Evolutionary conservation across 805 yeast species (phyloP), one percentile per base, ranked within the genome.

Genomic region (Clavispora vitiphila): DNA sequence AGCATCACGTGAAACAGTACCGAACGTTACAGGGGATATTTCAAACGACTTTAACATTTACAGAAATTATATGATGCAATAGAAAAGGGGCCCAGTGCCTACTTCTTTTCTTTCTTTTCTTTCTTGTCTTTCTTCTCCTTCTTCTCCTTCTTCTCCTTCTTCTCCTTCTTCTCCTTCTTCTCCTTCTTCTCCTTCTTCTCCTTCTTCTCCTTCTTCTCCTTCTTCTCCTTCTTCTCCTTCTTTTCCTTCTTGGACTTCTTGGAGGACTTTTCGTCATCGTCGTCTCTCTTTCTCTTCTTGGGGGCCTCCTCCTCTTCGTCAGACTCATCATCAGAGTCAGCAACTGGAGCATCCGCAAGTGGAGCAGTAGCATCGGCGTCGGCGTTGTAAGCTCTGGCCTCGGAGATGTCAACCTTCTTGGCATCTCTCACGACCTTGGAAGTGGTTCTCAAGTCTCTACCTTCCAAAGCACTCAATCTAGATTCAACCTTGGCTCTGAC

Each of bases 401-500:
- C 91, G 41, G 87, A 69, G 54, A 91, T 77, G 48, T 86, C 95
- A 52, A 89, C 82, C 79, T 90, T 91, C 64, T 84, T 82, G 62
- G 82, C 84, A 57, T 86, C 86, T 65, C 83, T 86, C 47, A 79
- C 81, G 53, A 87, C 81, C 72, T 83, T 81, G 42, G 95, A 80
- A 36, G 95, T 82, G 32, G 96, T 83, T 74, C 96, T 83, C 62
- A 90, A 70, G 65, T 93, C 98, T 69, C 96, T 87, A 54, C 99
- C 99, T 72, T 93, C 99, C 54, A 93, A 76, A 46, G 90, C 86
- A 64, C 96, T 86, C 57, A 93, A 80, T 74, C 99, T 84, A 45
- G 87, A 77, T 72, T 93, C 99, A 57, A 93, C 91, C 76, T 88
- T 89, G 54, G 87, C 81, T 72, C 99, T 83, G 54, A 86, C 91